Percentiles rank a stretch among this genome's conserved stretches.
Evolutionary conservation across 2,329 filamentous ascomycete species (phyloP).

Genomic region (Clarireedia sp.): DNA sequence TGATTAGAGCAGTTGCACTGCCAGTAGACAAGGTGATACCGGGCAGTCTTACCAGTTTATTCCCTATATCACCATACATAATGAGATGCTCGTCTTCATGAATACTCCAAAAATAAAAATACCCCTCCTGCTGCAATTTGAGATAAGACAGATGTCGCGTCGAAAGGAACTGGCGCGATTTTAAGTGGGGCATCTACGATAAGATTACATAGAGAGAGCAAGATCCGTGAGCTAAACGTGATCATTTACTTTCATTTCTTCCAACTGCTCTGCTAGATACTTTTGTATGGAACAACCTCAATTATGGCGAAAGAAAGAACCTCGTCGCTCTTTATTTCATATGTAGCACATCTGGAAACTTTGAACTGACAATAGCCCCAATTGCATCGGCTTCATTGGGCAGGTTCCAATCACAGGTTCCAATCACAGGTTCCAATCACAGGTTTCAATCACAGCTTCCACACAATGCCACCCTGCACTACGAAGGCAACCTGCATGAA

Average conservation of each 20-base stretch:
- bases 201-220: not conserved
- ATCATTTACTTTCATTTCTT: not conserved
- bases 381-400: not conserved
- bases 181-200: not conserved
- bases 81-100: not conserved
- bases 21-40: no score
- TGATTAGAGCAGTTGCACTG: not conserved
- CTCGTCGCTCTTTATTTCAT: no score
- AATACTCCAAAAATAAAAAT: no score
- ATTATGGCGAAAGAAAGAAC: no score
- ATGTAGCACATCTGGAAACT: no score
- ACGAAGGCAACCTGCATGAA: constrained; percentile 16
- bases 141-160: not conserved
- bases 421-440: no score
- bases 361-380: no score
- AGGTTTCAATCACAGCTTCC: not conserved
- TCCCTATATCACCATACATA: constrained; percentile 66
- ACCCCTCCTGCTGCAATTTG: not conserved
- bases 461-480: not conserved
- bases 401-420: not conserved
- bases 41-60: constrained; percentile 50
- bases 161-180: not conserved
- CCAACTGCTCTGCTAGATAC: no score
- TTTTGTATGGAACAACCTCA: no score
- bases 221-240: not conserved